Evolutionary conservation across 73 alveolate species (phyloP).

Genomic region (Blepharisma stoltei): DNA sequence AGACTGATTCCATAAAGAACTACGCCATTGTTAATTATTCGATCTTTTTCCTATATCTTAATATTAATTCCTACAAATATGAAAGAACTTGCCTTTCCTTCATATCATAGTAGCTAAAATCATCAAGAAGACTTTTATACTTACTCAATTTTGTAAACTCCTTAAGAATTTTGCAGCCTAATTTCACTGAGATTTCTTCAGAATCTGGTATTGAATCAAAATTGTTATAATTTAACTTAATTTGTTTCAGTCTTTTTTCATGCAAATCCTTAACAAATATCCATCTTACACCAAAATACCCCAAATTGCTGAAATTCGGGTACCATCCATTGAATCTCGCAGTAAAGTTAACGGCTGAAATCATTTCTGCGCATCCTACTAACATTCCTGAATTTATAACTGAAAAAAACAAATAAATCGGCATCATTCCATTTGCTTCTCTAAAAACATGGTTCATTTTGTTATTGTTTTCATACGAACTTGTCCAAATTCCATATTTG

Average conservation of each 20-base stretch:
- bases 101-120: conserved; percentile 51
- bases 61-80: not conserved
- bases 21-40: no score
- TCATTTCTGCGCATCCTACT: conserved; percentile 66
- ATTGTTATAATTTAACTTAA: conserved; percentile 36
- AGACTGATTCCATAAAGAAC: no score
- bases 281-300: conserved; percentile 65
- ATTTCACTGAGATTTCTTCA: conserved; percentile 57
- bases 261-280: conserved; percentile 64
- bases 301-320: conserved; percentile 67
- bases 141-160: conserved; percentile 54
- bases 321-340: conserved; percentile 54
- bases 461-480: conserved; percentile 55
- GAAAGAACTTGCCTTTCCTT: conserved; percentile 38
- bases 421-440: conserved; percentile 40
- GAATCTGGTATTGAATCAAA: conserved; percentile 61
- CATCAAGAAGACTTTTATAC: conserved; percentile 59
- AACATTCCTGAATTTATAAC: conserved; percentile 55
- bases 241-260: conserved; percentile 39
- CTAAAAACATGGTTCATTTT: conserved; percentile 50
- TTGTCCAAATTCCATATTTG: conserved; percentile 63
- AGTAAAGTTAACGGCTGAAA: conserved; percentile 47
- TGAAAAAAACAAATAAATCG: conserved; percentile 51
- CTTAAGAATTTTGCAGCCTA: conserved; percentile 60
- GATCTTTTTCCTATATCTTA: not conserved